A percentile compares a stretch with the other conserved stretches of the same genome.
Conservation (phyloP, 805 yeast genomes). For the Wickerhamomyces chambardii region DNA sequence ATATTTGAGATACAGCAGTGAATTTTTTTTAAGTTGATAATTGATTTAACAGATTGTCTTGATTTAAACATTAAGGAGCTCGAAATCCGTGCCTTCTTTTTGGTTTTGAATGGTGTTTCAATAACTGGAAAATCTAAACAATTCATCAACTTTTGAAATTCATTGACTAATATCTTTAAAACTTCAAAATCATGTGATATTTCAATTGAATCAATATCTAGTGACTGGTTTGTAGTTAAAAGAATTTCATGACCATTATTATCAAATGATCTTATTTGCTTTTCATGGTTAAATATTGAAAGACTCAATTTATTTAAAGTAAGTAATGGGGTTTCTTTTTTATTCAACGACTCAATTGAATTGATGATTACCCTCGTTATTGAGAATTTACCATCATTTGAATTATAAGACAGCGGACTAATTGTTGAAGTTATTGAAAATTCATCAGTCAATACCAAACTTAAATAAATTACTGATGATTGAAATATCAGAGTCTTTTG, state of each 20-base stretch:
- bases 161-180: constrained; percentile 13
- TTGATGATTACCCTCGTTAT: constrained; percentile 24
- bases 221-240: constrained; percentile 6
- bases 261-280: constrained; percentile 18
- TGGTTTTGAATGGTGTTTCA: constrained; percentile 12
- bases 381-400: constrained; percentile 21
- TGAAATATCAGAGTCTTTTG: constrained; percentile 8
- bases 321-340: constrained; percentile 4
- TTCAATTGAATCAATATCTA: constrained; percentile 16
- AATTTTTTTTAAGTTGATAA: constrained; percentile 5
- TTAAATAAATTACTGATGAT: constrained; percentile 10
- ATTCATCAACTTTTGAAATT: constrained; percentile 2
- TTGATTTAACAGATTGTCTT: constrained; percentile 8
- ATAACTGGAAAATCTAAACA: constrained; percentile 7
- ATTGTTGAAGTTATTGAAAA: constrained; percentile 17
- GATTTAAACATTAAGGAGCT: constrained; percentile 10
- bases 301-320: constrained; percentile 16
- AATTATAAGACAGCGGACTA: constrained; percentile 36
- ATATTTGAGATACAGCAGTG: constrained; percentile 11
- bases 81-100: constrained; percentile 16
- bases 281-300: constrained; percentile 6
- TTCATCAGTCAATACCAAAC: constrained; percentile 3
- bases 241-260: constrained; percentile 19
- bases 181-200: constrained; percentile 18
- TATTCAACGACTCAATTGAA: constrained; percentile 1